Evolutionary conservation across 2,329 filamentous ascomycete genomes (phyloP).

Genomic region (Gliomastix tumulicola): DNA sequence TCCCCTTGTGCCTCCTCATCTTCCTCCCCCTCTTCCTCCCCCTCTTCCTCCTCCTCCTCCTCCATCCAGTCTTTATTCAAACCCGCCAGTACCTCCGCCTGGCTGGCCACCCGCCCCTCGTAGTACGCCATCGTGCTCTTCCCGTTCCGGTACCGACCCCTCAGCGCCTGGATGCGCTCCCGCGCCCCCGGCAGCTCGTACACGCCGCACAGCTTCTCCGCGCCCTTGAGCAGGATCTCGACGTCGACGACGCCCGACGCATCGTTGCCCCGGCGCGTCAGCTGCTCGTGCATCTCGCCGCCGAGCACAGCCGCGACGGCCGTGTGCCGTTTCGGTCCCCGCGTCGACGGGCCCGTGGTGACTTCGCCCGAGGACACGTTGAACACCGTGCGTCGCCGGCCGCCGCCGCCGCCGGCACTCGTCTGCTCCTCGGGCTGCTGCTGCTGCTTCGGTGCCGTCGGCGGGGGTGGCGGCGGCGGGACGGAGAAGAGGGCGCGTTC

Average conservation of each 20-base stretch:
- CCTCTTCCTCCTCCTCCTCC: conserved; percentile 47
- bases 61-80: conserved; percentile 58
- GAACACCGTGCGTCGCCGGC: conserved; percentile 56
- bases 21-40: conserved; percentile 41
- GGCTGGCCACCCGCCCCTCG: conserved; percentile 71
- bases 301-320: conserved; percentile 88
- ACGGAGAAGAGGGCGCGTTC: conserved; percentile 94
- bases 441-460: conserved; percentile 21
- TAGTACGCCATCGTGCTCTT: conserved; percentile 71
- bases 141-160: conserved; percentile 65
- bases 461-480: conserved; percentile 62
- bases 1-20: conserved; percentile 61
- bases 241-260: conserved; percentile 65
- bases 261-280: conserved; percentile 46
- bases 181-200: conserved; percentile 76
- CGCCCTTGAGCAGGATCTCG: conserved; percentile 74
- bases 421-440: conserved; percentile 21
- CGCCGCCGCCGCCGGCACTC: no score
- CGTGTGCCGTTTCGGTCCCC: conserved; percentile 60
- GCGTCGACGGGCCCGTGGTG: conserved; percentile 44
- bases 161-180: conserved; percentile 67
- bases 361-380: conserved; percentile 58
- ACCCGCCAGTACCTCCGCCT: conserved; percentile 63
- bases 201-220: conserved; percentile 83
- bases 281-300: conserved; percentile 76